Evolutionary conservation across 192 early-diverging fungal species (phyloP).

Genomic region (Coemansia sp.): DNA sequence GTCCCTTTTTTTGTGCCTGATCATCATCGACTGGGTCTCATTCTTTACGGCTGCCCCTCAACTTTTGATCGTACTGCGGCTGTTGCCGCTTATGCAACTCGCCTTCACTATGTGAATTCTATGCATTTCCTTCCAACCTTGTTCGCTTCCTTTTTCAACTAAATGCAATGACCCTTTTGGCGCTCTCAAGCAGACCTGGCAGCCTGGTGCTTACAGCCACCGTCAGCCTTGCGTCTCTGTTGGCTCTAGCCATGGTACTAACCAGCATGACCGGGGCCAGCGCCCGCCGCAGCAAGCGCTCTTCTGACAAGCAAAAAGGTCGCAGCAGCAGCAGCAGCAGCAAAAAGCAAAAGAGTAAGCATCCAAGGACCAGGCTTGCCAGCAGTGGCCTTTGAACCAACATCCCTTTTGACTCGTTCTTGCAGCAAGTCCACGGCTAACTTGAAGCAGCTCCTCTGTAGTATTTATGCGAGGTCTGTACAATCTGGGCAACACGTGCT

Average conservation of each 20-base stretch:
- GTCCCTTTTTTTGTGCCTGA: neutral
- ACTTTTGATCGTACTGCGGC: too few species aligned
- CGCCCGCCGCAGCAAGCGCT: neutral
- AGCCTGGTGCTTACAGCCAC: conserved; percentile 35
- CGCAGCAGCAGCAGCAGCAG: conserved; percentile 2
- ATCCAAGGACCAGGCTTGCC: neutral
- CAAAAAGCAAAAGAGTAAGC: conserved; percentile 8
- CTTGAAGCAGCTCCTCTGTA: neutral
- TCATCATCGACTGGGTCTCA: too few species aligned
- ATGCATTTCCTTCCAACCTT: neutral
- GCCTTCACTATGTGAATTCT: too few species aligned
- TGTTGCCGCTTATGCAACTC: too few species aligned
- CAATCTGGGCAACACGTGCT: conserved; percentile 86
- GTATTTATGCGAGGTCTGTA: conserved; percentile 64
- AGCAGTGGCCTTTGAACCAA: neutral
- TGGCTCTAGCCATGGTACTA: conserved; percentile 26
- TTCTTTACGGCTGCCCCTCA: too few species aligned
- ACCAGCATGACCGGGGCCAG: conserved; percentile 3
- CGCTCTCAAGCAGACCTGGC: conserved; percentile 7
- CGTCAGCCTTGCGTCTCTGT: conserved; percentile 29
- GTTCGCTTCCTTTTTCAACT: neutral
- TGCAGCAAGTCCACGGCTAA: neutral
- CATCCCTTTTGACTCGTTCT: neutral
- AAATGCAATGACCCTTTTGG: neutral
- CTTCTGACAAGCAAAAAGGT: conserved; percentile 1